A percentile compares a stretch with the other conserved stretches of the same genome.
phyloP scores from a whole-genome alignment of 139 green algal genomes.

The Zygnema circumcarinatum region DNA sequence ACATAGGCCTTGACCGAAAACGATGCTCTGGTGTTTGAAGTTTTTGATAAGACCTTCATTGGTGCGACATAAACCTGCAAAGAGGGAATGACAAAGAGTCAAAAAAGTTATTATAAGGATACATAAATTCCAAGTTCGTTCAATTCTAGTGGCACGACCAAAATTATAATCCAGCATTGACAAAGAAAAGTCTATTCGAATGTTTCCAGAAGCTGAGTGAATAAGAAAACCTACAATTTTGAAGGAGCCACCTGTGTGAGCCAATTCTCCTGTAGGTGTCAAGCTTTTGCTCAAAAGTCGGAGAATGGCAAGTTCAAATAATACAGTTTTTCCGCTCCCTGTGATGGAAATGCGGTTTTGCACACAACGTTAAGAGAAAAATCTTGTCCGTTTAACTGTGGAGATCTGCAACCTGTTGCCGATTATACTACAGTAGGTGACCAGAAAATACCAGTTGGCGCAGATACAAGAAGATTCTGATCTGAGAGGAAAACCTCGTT shows the following conservation, averaged over 20 bases:
- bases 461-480: constrained; percentile 68
- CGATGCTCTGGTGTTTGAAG: no score
- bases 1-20: no score
- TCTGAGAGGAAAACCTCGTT: constrained; percentile 66
- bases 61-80: constrained; percentile 30
- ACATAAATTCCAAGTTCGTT: no score
- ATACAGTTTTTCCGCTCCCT: constrained; percentile 90
- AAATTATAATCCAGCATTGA: no score
- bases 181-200: no score
- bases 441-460: constrained; percentile 63
- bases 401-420: no score
- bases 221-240: constrained; percentile 39
- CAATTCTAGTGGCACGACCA: no score
- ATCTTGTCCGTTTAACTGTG: no score
- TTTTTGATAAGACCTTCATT: constrained; percentile 37
- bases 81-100: not conserved
- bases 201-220: no score
- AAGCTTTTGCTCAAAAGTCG: constrained; percentile 68
- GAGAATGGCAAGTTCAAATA: constrained; percentile 92
- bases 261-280: not conserved
- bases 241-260: not conserved
- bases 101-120: constrained; percentile 5
- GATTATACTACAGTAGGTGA: no score
- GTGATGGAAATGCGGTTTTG: constrained; percentile 2
- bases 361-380: no score